A percentile compares a stretch with the other conserved stretches of the same genome.
Evolutionary conservation across 1,284 basidiomycete species (phyloP).

Genomic region (Exsudoporus floridanus): DNA sequence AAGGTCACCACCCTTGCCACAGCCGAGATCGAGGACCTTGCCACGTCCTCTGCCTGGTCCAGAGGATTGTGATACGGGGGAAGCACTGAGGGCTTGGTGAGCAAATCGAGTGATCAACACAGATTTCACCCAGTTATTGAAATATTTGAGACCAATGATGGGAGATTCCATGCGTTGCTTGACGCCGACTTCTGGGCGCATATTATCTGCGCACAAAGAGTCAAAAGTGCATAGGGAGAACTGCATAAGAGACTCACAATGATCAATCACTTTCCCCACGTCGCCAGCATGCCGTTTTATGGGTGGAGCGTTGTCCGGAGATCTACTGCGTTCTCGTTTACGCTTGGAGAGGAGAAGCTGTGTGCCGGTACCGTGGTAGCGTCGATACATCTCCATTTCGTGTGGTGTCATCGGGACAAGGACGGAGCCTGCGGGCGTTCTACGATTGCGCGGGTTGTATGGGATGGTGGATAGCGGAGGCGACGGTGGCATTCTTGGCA

Average conservation of each 20-base stretch:
- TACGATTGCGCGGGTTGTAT: constrained; percentile 63
- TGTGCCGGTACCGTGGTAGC: constrained; percentile 58
- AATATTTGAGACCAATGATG: constrained; percentile 94
- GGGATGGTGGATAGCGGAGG: constrained; percentile 41
- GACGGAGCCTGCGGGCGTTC: constrained; percentile 60
- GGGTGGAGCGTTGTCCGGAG: constrained; percentile 43
- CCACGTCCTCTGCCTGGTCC: constrained; percentile 47
- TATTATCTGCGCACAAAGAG: constrained; percentile 66
- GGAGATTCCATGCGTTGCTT: constrained; percentile 85
- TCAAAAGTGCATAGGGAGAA: not conserved
- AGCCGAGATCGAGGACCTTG: constrained; percentile 93
- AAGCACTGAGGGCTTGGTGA: constrained; percentile 55
- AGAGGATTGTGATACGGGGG: constrained; percentile 31
- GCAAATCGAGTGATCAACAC: constrained; percentile 89
- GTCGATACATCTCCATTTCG: constrained; percentile 61
- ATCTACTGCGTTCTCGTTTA: constrained; percentile 49
- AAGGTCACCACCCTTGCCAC: constrained; percentile 97
- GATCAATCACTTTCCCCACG: constrained; percentile 65
- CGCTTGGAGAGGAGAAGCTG: constrained; percentile 54
- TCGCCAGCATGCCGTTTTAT: constrained; percentile 59
- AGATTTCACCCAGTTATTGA: constrained; percentile 99
- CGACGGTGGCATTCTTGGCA: constrained; percentile 30
- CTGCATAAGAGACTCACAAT: constrained; percentile 52
- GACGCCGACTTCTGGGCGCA: constrained; percentile 87
- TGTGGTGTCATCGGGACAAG: constrained; percentile 61